Evolutionary conservation across 2,329 filamentous ascomycete genomes (phyloP).

Genomic region (Cercospora sesami): DNA sequence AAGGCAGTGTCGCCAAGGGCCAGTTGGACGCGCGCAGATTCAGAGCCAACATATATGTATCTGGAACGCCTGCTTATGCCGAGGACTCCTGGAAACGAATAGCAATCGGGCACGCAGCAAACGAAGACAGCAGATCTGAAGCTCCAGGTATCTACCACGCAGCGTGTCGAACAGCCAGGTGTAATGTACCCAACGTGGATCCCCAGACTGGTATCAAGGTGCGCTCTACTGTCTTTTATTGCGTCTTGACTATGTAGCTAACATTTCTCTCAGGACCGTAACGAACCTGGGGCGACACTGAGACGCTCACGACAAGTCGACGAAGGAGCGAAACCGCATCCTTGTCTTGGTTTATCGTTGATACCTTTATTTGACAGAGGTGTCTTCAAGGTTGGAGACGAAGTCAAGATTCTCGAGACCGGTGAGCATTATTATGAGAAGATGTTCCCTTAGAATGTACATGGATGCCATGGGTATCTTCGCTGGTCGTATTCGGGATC

Average conservation of each 20-base stretch:
- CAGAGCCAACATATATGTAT: constrained; percentile 70
- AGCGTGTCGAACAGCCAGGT: constrained; percentile 66
- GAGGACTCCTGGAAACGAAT: constrained; percentile 71
- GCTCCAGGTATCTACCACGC: constrained; percentile 49
- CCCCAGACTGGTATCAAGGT: constrained; percentile 56
- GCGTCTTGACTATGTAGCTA: background rate
- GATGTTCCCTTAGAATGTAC: constrained; percentile 27
- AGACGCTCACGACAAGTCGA: constrained; percentile 35
- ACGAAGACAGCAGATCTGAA: background rate
- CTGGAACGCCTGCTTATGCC: constrained; percentile 63
- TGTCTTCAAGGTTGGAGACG: constrained; percentile 35
- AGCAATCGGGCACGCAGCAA: constrained; percentile 42
- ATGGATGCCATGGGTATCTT: background rate
- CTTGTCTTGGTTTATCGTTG: constrained; percentile 39
- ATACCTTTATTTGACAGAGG: constrained; percentile 36
- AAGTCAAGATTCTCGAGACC: constrained; percentile 35
- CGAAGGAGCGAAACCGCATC: constrained; percentile 36
- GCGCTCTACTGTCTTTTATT: no score
- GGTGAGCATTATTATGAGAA: constrained; percentile 38
- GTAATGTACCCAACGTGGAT: constrained; percentile 71
- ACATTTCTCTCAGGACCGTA: constrained; percentile 27
- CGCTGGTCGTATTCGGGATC: background rate
- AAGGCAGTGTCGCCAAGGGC: constrained; percentile 48
- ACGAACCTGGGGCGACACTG: constrained; percentile 37
- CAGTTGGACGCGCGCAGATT: constrained; percentile 64